Evolutionary conservation across 1,139 yeast species (phyloP), one percentile per base, ranked within the genome.

Genomic region (Meyerozyma elateridarum): DNA sequence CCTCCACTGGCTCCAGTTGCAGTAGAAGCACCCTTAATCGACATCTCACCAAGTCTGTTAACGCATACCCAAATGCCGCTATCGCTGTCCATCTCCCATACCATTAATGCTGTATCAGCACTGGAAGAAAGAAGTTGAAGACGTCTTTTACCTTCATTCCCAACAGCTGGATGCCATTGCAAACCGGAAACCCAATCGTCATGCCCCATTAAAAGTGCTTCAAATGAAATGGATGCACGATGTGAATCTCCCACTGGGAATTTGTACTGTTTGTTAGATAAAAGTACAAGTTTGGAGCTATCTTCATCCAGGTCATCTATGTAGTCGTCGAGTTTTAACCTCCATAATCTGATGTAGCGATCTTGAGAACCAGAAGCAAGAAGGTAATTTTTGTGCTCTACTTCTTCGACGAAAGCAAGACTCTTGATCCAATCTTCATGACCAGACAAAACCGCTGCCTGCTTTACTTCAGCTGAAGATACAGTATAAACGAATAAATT

Each of bases 1-100:
- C 98, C 98, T 43, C 98, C 98, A 2, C 96, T 78, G 0, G 98
- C 85, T 8, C 99, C 99, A 0, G 98, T 91, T 3, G 98, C 98
- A 0, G 98, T 89, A 4, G 95, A 84, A 0, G 98, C 96, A 45
- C 99, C 99, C 56, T 91, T 91, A 32, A 88, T 82, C 27, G 96
- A 82, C 46, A 91, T 70, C 49, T 91, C 97, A 24, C 99, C 99
- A 19, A 93, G 61, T 48, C 97, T 66, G 20, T 80, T 68, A 13
- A 71, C 68, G 39, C 95, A 85, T 13, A 85, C 71, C 98, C 98
- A 93, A 31, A 91, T 81, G 2, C 96, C 97, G 3, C 95, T 84
- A 4, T 74, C 70, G 25, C 61, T 61, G 57, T 91, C 97, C 48
- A 95, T 91, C 48, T 81, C 82, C 98, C 98, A 93, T n/a, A 89